phyloP scores from a whole-genome alignment of 208 protist genomes.

The Acanthamoeba culbertsoni region DNA sequence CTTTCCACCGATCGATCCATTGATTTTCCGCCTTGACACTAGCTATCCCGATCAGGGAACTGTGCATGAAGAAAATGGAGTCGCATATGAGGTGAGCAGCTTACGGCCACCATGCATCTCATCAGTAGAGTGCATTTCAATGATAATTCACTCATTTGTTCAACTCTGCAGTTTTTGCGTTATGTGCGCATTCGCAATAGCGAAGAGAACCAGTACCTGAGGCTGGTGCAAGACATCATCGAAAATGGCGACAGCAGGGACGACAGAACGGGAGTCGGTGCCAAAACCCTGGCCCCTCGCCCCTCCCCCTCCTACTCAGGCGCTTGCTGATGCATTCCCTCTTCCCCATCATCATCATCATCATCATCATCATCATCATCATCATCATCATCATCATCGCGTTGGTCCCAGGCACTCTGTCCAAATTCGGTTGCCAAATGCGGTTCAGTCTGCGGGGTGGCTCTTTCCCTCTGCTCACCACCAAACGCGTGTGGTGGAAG shows the following conservation, averaged over 20 bases:
- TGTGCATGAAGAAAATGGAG: background rate
- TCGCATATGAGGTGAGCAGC: background rate
- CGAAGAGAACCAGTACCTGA: constrained; percentile 76
- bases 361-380: background rate
- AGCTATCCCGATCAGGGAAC: background rate
- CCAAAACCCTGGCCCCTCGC: background rate
- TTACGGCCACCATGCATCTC: background rate
- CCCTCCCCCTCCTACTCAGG: background rate
- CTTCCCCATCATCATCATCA: background rate
- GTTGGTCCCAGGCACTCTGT: constrained; percentile 80
- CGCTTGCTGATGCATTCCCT: background rate
- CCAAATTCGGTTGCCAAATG: constrained; percentile 96
- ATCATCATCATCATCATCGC: background rate
- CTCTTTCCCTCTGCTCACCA: constrained; percentile 95
- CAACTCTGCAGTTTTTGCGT: background rate
- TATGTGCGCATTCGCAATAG: background rate
- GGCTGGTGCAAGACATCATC: constrained; percentile 77
- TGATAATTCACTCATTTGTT: background rate
- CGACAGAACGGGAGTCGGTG: constrained; percentile 96
- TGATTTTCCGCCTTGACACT: background rate
- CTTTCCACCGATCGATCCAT: background rate
- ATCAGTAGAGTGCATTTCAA: background rate
- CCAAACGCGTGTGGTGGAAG: constrained; percentile 98
- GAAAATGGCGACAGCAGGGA: constrained; percentile 65
- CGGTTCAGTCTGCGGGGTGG: constrained; percentile 93